Evolutionary conservation across 2,329 filamentous ascomycete genomes (phyloP).

Genomic region (Lachnellula arida): DNA sequence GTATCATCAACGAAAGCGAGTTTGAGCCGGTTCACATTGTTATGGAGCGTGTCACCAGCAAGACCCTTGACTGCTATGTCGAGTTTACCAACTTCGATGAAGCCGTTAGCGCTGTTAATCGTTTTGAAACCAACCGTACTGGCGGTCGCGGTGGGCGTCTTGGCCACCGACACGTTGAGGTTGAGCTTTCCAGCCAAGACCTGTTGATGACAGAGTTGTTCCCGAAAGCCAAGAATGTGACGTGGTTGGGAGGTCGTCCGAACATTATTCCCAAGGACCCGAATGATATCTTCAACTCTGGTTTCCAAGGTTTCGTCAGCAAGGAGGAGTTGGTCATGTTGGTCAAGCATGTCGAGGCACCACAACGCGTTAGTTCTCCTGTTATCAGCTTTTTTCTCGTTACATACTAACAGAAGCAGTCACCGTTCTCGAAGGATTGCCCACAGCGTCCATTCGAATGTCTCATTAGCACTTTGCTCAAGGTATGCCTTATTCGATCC

Average conservation of each 20-base stretch:
- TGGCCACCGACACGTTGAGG: constrained; percentile 52
- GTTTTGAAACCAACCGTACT: constrained; percentile 38
- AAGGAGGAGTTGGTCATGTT: constrained; percentile 61
- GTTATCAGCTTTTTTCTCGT: too few species aligned
- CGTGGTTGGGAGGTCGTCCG: constrained; percentile 49
- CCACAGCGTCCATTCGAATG: constrained; percentile 62
- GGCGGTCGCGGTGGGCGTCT: constrained; percentile 43
- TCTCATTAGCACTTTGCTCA: constrained; percentile 52
- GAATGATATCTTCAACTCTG: constrained; percentile 38
- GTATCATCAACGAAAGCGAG: constrained; percentile 46
- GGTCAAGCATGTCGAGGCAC: constrained; percentile 57
- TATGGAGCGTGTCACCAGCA: constrained; percentile 58
- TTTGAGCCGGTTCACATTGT: constrained; percentile 58
- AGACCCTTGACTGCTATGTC: constrained; percentile 58
- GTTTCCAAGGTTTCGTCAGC: constrained; percentile 57
- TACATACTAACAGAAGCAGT: constrained; percentile 36
- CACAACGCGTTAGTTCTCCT: constrained; percentile 50
- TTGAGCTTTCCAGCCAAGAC: constrained; percentile 52
- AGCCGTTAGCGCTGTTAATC: constrained; percentile 49
- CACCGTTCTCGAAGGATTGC: constrained; percentile 54
- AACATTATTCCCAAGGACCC: constrained; percentile 34
- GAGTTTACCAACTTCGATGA: constrained; percentile 51
- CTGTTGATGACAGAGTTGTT: constrained; percentile 59
- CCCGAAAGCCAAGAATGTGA: constrained; percentile 50
- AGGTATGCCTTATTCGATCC: constrained; percentile 22